Base-by-base conservation (phyloP, 768 basidiomycete genomes). In the Podaxis sp. region DNA sequence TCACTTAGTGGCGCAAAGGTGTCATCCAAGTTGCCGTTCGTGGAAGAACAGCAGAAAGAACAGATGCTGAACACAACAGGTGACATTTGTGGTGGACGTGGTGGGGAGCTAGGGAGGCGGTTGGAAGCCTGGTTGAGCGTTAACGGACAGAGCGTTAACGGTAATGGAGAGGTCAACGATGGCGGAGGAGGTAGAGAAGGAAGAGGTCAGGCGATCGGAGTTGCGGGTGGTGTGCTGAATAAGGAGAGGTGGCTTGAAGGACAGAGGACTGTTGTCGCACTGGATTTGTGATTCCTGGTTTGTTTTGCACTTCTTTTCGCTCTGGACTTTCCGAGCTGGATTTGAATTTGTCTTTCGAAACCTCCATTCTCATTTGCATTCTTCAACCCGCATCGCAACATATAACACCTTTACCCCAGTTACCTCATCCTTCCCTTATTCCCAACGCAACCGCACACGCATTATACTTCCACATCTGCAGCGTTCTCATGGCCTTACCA, bases 31-130 rank as follows among this genome's bases (percentile, higher is more conserved):
- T 69, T 85, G 9, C 83, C 83, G 15, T 77, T 88, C 63, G 79
- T 80, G 51, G 79, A 81, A 63, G 88, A 89, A 71, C 78, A 81
- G 72, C 85, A 88, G 73, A 82, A 80, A 71, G 89, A 90, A 74
- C 84, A 86, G 76, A 84, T 85, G 77, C 73, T 93, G 70, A 82
- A 86, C 61, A 85, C 80, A 57, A 87, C 84, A 40, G 90, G 91
- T 0, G 91, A 92, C 71, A 82, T 87, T 27, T 91, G 90, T 72
- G 91, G 90, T 41, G 91, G 90, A 38, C 80, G 88, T 17, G 91
- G 91, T 0, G 90, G 90, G 8, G 91, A 92, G 76, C 75, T 93
- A 6, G 90, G 91, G 43, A 75, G 88, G 57, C 74, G 91, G 59
- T 74, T 93, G 58, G 91, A 93, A 73, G 90, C 87, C 46, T 89